Evolutionary conservation across 176 grass and related monocot species (phyloP).

Genomic region (Triticum timopheevii): DNA sequence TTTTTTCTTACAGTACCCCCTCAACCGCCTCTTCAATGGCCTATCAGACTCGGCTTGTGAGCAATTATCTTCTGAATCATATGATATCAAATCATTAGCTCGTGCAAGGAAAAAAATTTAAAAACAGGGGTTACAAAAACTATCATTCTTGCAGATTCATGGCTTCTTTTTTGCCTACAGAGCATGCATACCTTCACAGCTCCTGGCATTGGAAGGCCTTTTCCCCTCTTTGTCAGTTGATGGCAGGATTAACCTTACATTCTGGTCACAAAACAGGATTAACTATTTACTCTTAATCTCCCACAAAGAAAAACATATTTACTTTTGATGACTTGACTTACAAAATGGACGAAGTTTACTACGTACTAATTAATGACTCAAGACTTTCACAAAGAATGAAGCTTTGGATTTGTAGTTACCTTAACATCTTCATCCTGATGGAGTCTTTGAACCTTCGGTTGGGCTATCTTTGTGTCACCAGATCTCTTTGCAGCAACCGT

Average conservation of each 20-base stretch:
- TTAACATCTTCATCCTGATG: too few relatives aligned
- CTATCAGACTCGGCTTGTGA: slow-evolving; percentile 33
- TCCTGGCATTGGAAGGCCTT: background rate
- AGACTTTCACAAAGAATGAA: too few relatives aligned
- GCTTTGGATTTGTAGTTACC: too few relatives aligned
- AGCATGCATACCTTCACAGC: slow-evolving; percentile 22
- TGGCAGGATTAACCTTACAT: background rate
- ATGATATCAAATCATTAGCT: slow-evolving; percentile 2
- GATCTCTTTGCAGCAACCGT: slow-evolving; percentile 37
- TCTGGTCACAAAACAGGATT: background rate
- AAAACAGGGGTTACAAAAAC: too few relatives aligned
- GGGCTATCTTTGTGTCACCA: slow-evolving; percentile 3
- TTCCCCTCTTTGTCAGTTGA: background rate
- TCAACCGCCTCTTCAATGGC: too few relatives aligned
- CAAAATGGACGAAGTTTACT: background rate
- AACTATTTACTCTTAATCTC: background rate
- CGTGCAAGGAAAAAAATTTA: too few relatives aligned
- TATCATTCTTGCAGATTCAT: background rate
- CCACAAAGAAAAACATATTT: background rate
- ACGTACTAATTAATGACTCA: too few relatives aligned
- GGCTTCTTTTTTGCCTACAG: background rate
- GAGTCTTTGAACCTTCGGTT: background rate
- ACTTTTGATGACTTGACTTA: background rate
- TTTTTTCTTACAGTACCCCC: too few relatives aligned
- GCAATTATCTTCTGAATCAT: slow-evolving; percentile 18